Conservation (phyloP, 768 basidiomycete species). For the Mycena kentingensis region DNA sequence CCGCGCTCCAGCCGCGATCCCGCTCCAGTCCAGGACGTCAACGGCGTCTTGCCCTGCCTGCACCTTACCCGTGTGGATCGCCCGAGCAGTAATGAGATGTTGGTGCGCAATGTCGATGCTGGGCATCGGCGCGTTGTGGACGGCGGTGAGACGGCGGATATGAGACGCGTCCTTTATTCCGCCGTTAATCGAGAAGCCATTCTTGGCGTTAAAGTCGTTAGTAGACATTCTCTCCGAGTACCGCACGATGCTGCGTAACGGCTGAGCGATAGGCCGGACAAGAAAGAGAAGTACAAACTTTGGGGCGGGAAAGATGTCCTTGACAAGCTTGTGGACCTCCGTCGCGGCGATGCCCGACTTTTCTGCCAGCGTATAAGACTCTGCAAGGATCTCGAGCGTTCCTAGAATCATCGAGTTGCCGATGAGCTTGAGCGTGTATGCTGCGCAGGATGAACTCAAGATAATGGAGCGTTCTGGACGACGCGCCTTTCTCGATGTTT, state of each 20-base stretch:
- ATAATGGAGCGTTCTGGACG: neutral
- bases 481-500: conserved; percentile 77
- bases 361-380: conserved; percentile 82
- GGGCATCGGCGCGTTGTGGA: conserved; percentile 72
- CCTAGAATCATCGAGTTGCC: conserved; percentile 80
- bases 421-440: conserved; percentile 73
- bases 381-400: conserved; percentile 76
- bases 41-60: conserved; percentile 48
- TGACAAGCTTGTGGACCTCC: conserved; percentile 55
- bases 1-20: conserved; percentile 74
- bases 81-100: conserved; percentile 77
- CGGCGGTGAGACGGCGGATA: conserved; percentile 68
- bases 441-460: conserved; percentile 33
- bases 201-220: conserved; percentile 72
- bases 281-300: conserved; percentile 36
- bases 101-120: conserved; percentile 71
- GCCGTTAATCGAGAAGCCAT: conserved; percentile 81
- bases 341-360: conserved; percentile 77
- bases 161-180: conserved; percentile 86
- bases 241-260: conserved; percentile 43
- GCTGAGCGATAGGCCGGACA: neutral
- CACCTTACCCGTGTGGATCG: conserved; percentile 56
- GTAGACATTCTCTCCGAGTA: conserved; percentile 72
- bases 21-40: conserved; percentile 80
- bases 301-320: conserved; percentile 73